Base-by-base conservation (phyloP, 2,329 filamentous ascomycete genomes). In the Venturia oleaginea region DNA sequence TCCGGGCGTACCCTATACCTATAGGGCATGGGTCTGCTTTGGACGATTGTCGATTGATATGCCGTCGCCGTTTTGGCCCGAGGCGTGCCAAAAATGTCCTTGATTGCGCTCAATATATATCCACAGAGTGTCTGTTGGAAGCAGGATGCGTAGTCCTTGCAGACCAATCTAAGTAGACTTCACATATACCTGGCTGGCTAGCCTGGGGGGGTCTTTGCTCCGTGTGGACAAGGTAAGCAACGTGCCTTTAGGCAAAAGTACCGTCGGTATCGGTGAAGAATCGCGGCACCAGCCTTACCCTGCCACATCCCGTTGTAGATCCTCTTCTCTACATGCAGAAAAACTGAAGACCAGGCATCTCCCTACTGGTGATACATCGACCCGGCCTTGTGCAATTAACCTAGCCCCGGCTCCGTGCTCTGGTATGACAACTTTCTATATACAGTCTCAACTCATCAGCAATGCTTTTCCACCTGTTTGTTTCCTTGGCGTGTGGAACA, bases 351-450 rank as follows among this genome's bases (percentile, higher is more conserved):
- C 17, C 40, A 60, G 46, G 59, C 59, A 24, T 60, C 42, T 60
- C 59, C 59, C 59, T 60, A 60, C 59, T 43, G 34, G 59, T 60
- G 59, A 27, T 42, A 43, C 59, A 42, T 60, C 59, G 37, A 60
- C 37, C 59, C 42, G 37, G 59, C 59, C 37, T 60, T 43, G 59
- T 60, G 59, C 37, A 60, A 43, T 60, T 22, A 40, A 60, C 61
- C 61, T 62, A 27, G 61, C 61, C 61, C 59, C 40, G 27, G 42
- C 34, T 51, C 40, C 61, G 40, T 62, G 32, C 61, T 37, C 27
- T 43, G 40, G 61, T 62, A 51, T 62, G 61, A 51, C 61, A 51
- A 62, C 40, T 62, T 62, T 62, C 61, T 62, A 62, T 62, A 62
- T 46, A 62, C 61, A 62, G 61, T 37, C 61, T 62, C 40, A 42